These are phyloP conservation scores for Lyophyllum semitale DNA, from an alignment of 768 basidiomycete genomes.

Conservation along the genomic window DNA sequence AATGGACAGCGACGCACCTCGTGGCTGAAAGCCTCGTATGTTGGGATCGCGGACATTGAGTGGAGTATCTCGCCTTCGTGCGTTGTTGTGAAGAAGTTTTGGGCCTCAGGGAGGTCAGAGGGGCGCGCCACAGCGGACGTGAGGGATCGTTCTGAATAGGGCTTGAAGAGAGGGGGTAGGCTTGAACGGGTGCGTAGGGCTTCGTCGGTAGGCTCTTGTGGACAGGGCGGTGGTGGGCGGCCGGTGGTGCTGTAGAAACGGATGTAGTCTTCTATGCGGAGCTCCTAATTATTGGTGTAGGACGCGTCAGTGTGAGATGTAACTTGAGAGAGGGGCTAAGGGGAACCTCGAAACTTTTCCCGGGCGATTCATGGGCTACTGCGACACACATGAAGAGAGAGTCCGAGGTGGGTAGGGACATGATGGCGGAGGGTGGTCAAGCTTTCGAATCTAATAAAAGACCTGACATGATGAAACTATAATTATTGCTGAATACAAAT, in stretches of 20 bases:
- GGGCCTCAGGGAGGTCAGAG: slow-evolving; percentile 20
- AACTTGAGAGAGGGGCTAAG: background rate
- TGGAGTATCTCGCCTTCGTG: slow-evolving; percentile 31
- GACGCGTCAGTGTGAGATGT: background rate
- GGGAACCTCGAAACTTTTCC: slow-evolving; percentile 32
- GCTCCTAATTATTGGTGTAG: slow-evolving; percentile 42
- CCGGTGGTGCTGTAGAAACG: slow-evolving; percentile 47
- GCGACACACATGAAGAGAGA: slow-evolving; percentile 28
- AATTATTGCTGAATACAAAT: no score
- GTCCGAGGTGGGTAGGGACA: background rate
- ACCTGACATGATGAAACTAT: no score
- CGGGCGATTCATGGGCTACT: slow-evolving; percentile 19
- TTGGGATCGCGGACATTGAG: slow-evolving; percentile 38
- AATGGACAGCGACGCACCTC: slow-evolving; percentile 37
- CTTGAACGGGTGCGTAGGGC: slow-evolving; percentile 44
- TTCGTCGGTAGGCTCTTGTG: slow-evolving; percentile 46
- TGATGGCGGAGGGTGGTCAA: background rate
- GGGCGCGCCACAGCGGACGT: slow-evolving; percentile 24
- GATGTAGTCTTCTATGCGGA: slow-evolving; percentile 56
- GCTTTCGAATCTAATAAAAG: no score
- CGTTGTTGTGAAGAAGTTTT: slow-evolving; percentile 17
- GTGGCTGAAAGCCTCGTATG: slow-evolving; percentile 36
- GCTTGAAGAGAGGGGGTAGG: slow-evolving; percentile 54
- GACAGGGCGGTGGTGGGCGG: slow-evolving; percentile 48
- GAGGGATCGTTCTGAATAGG: slow-evolving; percentile 24